Percentiles rank a stretch among this genome's conserved stretches.
These are phyloP conservation scores for Penicillium turbatum DNA, from an alignment of 495 filamentous ascomycete species.

Conservation along the genomic window DNA sequence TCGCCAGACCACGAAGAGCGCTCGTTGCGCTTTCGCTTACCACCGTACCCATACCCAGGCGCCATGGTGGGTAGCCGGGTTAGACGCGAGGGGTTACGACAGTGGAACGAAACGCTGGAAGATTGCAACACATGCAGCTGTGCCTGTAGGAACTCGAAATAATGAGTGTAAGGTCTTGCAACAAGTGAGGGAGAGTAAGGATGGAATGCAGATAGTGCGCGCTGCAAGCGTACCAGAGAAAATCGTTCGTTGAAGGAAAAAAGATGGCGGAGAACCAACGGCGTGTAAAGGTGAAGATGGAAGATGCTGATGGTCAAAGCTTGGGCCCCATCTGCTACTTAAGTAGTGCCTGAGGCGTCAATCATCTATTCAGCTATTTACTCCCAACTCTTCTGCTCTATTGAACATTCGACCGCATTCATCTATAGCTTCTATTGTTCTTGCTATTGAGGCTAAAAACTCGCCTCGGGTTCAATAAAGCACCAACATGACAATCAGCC, in stretches of 20 bases:
- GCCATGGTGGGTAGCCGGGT: constrained; percentile 40
- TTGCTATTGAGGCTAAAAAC: neutral
- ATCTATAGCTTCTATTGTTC: neutral
- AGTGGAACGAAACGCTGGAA: constrained; percentile 26
- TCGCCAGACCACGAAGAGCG: constrained; percentile 49
- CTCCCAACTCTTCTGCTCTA: neutral
- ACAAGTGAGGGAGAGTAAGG: neutral
- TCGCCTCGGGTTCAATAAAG: too few species aligned
- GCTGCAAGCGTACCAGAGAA: constrained; percentile 16
- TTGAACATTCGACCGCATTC: neutral
- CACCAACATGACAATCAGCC: too few species aligned
- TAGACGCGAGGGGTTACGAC: constrained; percentile 28
- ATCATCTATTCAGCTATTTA: neutral
- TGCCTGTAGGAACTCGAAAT: constrained; percentile 17
- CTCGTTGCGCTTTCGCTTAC: constrained; percentile 58
- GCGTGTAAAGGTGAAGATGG: constrained; percentile 17
- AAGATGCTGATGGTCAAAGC: constrained; percentile 23
- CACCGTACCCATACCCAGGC: constrained; percentile 47
- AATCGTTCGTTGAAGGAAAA: constrained; percentile 1
- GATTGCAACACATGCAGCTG: constrained; percentile 40
- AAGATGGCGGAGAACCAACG: constrained; percentile 2
- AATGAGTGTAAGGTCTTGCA: constrained; percentile 15
- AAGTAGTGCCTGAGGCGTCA: constrained; percentile 17
- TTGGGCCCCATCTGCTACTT: constrained; percentile 14
- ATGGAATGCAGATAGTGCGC: neutral